phyloP scores from a whole-genome alignment of 225 moss, liverwort and hornwort genomes.

The Climacium dendroides region DNA sequence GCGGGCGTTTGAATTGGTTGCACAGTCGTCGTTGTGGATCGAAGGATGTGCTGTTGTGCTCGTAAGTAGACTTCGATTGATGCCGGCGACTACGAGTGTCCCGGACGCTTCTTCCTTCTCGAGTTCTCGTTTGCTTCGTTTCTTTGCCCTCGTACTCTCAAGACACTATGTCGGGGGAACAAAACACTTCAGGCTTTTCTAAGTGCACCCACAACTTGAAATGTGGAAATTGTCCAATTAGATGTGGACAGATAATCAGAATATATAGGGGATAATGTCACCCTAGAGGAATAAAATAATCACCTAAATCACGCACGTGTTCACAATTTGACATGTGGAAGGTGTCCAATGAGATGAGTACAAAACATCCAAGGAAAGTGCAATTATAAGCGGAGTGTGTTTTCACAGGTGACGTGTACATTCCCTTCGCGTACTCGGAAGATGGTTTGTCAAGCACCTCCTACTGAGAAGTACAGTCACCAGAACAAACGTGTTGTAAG shows the following conservation, averaged over 20 bases:
- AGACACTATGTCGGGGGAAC: background rate
- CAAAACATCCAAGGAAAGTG: background rate
- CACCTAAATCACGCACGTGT: background rate
- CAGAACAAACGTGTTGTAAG: background rate
- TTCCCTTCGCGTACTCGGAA: background rate
- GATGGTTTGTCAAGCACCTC: too few relatives aligned
- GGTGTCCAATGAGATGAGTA: background rate
- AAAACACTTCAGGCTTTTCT: background rate
- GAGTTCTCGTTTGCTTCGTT: background rate
- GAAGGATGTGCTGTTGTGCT: background rate
- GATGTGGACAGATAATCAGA: background rate
- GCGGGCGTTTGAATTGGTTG: background rate
- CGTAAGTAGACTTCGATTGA: background rate
- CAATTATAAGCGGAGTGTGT: background rate
- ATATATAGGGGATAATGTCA: background rate
- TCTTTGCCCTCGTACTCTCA: background rate
- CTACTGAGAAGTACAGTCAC: background rate
- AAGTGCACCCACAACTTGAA: too few relatives aligned
- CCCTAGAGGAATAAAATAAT: too few relatives aligned
- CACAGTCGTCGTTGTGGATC: background rate
- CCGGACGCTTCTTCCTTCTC: background rate
- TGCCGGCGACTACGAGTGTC: background rate
- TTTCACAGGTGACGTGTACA: background rate
- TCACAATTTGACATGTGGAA: background rate
- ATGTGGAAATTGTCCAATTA: background rate